A percentile compares a stretch with the other conserved stretches of the same genome.
Conservation (phyloP, 768 basidiomycete genomes). For the Tricholoma sp. region DNA sequence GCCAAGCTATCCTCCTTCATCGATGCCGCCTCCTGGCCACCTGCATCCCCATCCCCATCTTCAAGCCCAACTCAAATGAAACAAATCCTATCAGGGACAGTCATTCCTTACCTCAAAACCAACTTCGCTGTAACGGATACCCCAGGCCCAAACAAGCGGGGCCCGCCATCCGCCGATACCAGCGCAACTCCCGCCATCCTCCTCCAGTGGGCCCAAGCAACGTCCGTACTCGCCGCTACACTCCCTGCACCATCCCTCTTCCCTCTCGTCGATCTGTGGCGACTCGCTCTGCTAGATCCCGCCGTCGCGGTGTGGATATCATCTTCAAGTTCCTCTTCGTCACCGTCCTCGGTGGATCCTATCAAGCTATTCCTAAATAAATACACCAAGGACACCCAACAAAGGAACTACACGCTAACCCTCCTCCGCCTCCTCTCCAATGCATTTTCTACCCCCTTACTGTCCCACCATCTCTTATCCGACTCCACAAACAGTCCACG, state of each 20-base stretch:
- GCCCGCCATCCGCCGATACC: no score
- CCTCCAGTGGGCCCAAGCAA: slow-evolving; percentile 45
- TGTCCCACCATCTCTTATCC: slow-evolving; percentile 36
- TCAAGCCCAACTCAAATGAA: slow-evolving; percentile 38
- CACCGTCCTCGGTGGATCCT: slow-evolving; percentile 31
- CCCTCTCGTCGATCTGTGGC: slow-evolving; percentile 81
- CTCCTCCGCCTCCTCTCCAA: slow-evolving; percentile 67
- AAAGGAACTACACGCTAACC: slow-evolving; percentile 60
- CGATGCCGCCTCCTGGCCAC: slow-evolving; percentile 32
- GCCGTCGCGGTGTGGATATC: slow-evolving; percentile 49
- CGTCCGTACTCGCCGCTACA: slow-evolving; percentile 33
- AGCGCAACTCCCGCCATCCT: slow-evolving; percentile 32
- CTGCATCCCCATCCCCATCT: slow-evolving; percentile 20
- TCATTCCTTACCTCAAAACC: slow-evolving; percentile 63
- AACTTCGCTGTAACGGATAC: slow-evolving; percentile 32
- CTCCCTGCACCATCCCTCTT: slow-evolving; percentile 61
- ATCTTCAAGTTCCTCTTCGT: slow-evolving; percentile 6
- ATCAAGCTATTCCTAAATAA: slow-evolving; percentile 43
- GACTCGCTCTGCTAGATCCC: slow-evolving; percentile 68
- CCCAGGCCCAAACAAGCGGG: no score
- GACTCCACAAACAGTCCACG: background rate
- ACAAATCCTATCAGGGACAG: slow-evolving; percentile 36
- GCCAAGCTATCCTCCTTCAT: slow-evolving; percentile 62
- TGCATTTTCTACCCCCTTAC: slow-evolving; percentile 47
- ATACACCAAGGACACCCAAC: slow-evolving; percentile 15